Base-by-base conservation (phyloP, 2,329 filamentous ascomycete species). In the Trichoderma guizhouense region DNA sequence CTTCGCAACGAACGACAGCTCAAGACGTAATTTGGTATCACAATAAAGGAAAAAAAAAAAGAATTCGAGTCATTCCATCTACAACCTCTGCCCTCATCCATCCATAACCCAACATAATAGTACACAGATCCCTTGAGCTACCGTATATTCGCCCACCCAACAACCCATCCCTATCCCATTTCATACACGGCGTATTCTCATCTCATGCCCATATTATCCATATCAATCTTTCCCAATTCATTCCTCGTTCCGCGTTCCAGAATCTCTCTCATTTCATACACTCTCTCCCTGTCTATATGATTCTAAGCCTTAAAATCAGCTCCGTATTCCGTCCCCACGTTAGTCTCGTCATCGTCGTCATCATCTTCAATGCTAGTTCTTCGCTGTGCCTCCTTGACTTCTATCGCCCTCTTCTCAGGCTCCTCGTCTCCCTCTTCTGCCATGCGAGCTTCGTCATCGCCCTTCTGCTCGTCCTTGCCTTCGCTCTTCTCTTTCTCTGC, bases 331-430 rank as follows among this genome's bases (percentile, higher is more conserved):
- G 71, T 51, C 30, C 55, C 84, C 12, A 87, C 86, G 51, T 87
- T 87, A 9, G 60, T 85, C 14, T 87, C 86, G 47, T 87, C 87
- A 71, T 89, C 87, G 47, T 87, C 87, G 71, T 89, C 87, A 7
- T 86, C 85, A 70, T 89, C 88, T 78, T 90, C 88, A 64, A 90
- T 88, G 77, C 87, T 89, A 43, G 86, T 89, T 74, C 88, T 81
- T 69, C 84, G 81, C 75, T 83, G 83, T 2, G 88, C 88, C 77
- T 89, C 86, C 76, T 81, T 83, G 8, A 87, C 86, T 76, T 87
- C 84, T 7, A 87, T 82, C 0, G 86, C 85, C 7, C 82, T 80
- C 51, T 82, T 82, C 39, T 69, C 66, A 26, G 66, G 66, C 66
- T 69, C 66, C 66, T 85, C 82, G 18, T 86, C 83, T 9, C 76